Evolutionary conservation across 345 rosid species (phyloP).

Genomic region (Rhizophora mangle): DNA sequence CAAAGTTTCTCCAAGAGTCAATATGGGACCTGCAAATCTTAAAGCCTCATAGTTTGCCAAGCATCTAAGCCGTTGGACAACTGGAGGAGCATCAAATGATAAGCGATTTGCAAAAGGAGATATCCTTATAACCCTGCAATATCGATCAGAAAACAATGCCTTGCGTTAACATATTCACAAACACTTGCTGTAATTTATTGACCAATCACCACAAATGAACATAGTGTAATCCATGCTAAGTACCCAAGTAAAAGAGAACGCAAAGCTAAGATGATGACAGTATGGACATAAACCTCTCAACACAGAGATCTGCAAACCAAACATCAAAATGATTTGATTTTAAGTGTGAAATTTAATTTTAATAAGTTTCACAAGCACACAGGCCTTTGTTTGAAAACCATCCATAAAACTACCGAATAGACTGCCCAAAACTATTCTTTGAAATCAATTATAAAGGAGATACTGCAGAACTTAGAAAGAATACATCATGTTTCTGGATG

Average conservation of each 20-base stretch:
- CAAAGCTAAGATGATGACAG: no score
- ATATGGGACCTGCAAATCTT: slow-evolving; percentile 72
- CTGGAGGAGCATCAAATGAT: slow-evolving; percentile 90
- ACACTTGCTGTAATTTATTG: background rate
- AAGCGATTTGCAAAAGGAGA: slow-evolving; percentile 98
- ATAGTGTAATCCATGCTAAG: background rate
- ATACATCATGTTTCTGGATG: no score
- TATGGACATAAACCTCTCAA: no score
- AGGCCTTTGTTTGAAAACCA: background rate
- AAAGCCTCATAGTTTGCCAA: slow-evolving; percentile 89
- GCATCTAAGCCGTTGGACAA: slow-evolving; percentile 92
- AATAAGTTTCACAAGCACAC: background rate
- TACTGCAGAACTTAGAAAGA: no score
- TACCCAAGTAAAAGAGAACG: no score
- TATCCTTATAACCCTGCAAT: slow-evolving; percentile 84
- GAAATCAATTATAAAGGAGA: background rate
- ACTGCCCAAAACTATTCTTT: background rate
- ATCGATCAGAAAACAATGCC: slow-evolving; percentile 19
- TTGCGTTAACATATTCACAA: slow-evolving; percentile 9
- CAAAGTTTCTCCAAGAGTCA: slow-evolving; percentile 67
- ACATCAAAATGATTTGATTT: no score
- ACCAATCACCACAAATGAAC: background rate
- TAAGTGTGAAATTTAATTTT: no score
- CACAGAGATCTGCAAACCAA: no score
- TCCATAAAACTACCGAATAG: background rate